Percentiles rank a stretch among this genome's conserved stretches.
These are phyloP conservation scores for Claviceps citrina DNA, from an alignment of 2,329 filamentous ascomycete genomes.

Conservation along the genomic window DNA sequence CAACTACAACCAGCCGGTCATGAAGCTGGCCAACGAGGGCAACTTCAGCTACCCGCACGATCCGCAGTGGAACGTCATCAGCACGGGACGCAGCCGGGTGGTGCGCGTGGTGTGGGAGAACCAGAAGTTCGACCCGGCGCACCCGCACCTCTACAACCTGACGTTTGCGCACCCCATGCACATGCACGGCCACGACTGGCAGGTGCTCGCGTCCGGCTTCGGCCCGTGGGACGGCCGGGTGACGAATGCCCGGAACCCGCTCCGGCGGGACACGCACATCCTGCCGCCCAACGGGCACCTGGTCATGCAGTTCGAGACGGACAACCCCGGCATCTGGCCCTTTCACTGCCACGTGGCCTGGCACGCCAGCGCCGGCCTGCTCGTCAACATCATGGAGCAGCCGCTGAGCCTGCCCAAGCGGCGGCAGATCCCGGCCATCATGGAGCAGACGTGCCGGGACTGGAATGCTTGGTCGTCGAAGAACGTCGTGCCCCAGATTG, in stretches of 20 bases:
- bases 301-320: conserved; percentile 32
- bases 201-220: conserved; percentile 12
- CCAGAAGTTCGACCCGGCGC: neutral
- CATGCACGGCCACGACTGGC: conserved; percentile 22
- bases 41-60: conserved; percentile 1
- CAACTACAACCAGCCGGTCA: neutral
- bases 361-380: conserved; percentile 17
- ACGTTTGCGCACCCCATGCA: conserved; percentile 20
- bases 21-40: neutral
- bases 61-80: neutral
- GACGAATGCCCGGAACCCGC: conserved; percentile 24
- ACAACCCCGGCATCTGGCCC: conserved; percentile 35
- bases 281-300: conserved; percentile 28
- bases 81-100: neutral
- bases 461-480: neutral
- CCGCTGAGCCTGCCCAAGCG: neutral
- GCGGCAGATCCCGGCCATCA: neutral
- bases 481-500: conserved; percentile 1
- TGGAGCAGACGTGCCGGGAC: neutral
- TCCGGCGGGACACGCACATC: conserved; percentile 36
- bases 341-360: conserved; percentile 36
- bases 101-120: conserved; percentile 1
- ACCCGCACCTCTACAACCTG: conserved; percentile 9
- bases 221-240: conserved; percentile 10
- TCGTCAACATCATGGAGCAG: neutral